Conservation (phyloP, 768 basidiomycete species). For the Paxillus rubicundulus region DNA sequence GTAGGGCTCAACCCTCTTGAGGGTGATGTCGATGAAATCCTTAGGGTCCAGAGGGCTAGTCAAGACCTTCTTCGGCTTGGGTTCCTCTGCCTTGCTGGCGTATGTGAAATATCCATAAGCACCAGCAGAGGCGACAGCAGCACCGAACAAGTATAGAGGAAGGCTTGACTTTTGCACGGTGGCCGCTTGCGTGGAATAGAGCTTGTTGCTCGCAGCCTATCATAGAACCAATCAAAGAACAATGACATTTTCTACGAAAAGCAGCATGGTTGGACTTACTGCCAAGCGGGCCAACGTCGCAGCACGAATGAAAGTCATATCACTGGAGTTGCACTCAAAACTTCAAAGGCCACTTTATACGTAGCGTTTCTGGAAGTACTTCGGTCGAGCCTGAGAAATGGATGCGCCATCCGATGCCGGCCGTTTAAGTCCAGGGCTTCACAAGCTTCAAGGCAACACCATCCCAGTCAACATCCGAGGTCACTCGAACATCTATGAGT, state of each 20-base stretch:
- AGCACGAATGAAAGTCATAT: constrained; percentile 46
- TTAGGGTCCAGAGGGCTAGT: constrained; percentile 74
- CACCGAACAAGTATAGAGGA: constrained; percentile 47
- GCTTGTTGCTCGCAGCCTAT: constrained; percentile 39
- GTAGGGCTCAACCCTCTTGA: constrained; percentile 79
- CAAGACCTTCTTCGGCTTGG: constrained; percentile 40
- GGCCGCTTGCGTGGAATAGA: constrained; percentile 46
- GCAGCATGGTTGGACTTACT: constrained; percentile 27
- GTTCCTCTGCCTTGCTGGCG: constrained; percentile 26
- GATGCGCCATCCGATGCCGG: background rate
- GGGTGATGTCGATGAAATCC: constrained; percentile 75
- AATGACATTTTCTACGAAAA: background rate
- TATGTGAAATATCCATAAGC: constrained; percentile 52
- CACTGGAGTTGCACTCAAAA: background rate
- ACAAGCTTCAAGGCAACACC: no score
- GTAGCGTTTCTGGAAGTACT: no score
- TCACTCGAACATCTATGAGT: no score
- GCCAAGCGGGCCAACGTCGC: constrained; percentile 42
- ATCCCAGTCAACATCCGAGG: no score
- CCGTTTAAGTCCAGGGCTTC: no score
- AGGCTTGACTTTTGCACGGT: constrained; percentile 48
- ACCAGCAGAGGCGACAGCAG: constrained; percentile 43
- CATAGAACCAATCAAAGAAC: background rate
- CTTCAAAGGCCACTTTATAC: background rate
- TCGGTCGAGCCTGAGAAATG: constrained; percentile 16